Base-by-base conservation (phyloP, 495 filamentous ascomycete genomes). In the Podospora conica region DNA sequence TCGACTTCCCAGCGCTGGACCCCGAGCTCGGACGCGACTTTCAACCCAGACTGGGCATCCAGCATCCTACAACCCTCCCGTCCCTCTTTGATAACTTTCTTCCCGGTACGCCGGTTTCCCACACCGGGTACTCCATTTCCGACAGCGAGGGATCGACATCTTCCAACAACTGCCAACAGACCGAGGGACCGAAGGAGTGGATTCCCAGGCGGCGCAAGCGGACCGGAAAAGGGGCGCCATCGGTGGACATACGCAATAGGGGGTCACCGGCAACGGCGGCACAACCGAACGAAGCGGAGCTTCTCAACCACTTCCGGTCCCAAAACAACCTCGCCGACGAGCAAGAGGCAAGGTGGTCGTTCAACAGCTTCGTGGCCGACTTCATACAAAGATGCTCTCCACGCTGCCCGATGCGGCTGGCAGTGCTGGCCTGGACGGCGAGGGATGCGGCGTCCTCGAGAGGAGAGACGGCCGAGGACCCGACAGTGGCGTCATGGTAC, bases 111-210 rank as follows among this genome's bases (percentile, higher is more conserved):
- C 60, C 64, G 11, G 48, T 55, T 25, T 66, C 68, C 1, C 56
- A 60, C 29, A 54, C 24, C 10, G 55, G 31, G 23, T 60, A 66
- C 48, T 25, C 62, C 53, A 66, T 68, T n/a, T 68, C 69, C 24
- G 69, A 71, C 48, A 71, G 66, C 60, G 68, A 70, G 21, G 65
- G 58, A 1, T 67, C 68, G 2, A 58, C 65, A 1, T 60, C 68
- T 1, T 65, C 65, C 23, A 56, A 55, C 3, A 56, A 58, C 6
- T 25, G 58, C 20, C 55, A 62, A 29, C 25, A 21, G 1, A 65
- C 29, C 12, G 66, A 66, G 25, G 66, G 66, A 8, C 67, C 69
- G 20, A 71, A 66, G 55, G 69, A 71, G 65, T 71, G 69, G 69
- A 53, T 68, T 48, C 69, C 69, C 18, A 23, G 66, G 3, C 66